A percentile compares a stretch with the other conserved stretches of the same genome.
Conservation (phyloP, 768 basidiomycete species). For the Boletus rubescentipes region DNA sequence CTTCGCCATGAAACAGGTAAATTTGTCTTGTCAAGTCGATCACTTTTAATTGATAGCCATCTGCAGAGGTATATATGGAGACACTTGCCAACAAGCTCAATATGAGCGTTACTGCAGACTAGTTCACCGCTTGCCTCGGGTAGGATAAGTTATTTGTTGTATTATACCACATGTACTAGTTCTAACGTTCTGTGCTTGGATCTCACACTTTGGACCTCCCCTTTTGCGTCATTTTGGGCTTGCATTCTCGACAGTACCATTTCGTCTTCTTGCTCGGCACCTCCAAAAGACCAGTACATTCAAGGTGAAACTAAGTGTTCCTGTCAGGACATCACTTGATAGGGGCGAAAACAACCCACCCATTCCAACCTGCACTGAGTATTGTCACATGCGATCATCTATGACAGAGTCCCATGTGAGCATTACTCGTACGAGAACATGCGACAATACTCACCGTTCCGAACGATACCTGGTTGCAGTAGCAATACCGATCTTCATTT, state of each 20-base stretch:
- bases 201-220: slow-evolving; percentile 32
- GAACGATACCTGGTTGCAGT: slow-evolving; percentile 76
- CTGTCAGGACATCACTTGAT: background rate
- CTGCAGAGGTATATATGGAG: slow-evolving; percentile 81
- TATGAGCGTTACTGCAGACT: slow-evolving; percentile 42
- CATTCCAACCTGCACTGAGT: slow-evolving; percentile 74
- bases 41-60: slow-evolving; percentile 3
- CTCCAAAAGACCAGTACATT: slow-evolving; percentile 59
- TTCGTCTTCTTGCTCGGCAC: slow-evolving; percentile 54
- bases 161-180: slow-evolving; percentile 20
- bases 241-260: slow-evolving; percentile 76
- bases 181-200: background rate
- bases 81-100: slow-evolving; percentile 80
- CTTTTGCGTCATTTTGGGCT: slow-evolving; percentile 34
- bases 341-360: slow-evolving; percentile 48
- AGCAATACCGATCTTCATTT: slow-evolving; percentile 70
- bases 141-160: slow-evolving; percentile 18
- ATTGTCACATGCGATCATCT: slow-evolving; percentile 91
- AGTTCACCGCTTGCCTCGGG: background rate
- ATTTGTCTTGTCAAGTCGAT: background rate
- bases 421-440: background rate
- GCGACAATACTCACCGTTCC: slow-evolving; percentile 58
- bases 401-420: background rate
- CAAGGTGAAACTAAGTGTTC: slow-evolving; percentile 63
- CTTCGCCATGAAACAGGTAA: slow-evolving; percentile 74